phyloP scores from a whole-genome alignment of 2,329 filamentous ascomycete genomes.

The Aspergillus cejpii region DNA sequence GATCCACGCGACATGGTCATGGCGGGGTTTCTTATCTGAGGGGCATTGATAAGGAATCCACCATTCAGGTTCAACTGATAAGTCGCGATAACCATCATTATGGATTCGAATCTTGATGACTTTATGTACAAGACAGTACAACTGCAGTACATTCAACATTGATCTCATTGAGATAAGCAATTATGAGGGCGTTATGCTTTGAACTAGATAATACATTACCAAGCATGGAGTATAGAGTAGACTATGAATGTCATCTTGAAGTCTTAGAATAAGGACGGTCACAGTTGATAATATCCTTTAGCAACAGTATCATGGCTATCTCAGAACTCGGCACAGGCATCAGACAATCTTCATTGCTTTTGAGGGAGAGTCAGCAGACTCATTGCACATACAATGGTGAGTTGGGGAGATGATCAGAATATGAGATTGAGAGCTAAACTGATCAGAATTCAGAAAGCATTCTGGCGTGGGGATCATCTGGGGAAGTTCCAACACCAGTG shows the following conservation, averaged over 20 bases:
- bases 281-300: constrained; percentile 23
- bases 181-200: not conserved
- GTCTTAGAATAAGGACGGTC: no score
- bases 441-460: no score
- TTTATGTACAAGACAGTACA: no score
- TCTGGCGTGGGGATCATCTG: no score
- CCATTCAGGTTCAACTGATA: constrained; percentile 9
- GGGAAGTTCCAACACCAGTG: no score
- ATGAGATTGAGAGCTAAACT: no score
- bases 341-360: constrained; percentile 1
- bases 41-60: constrained; percentile 16
- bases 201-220: not conserved
- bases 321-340: constrained; percentile 2
- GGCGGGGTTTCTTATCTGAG: constrained; percentile 11
- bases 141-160: not conserved
- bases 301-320: constrained; percentile 21
- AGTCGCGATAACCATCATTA: constrained; percentile 10
- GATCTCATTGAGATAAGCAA: not conserved
- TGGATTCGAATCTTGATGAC: no score
- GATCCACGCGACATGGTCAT: constrained; percentile 21
- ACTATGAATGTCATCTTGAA: not conserved
- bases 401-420: no score
- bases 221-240: not conserved
- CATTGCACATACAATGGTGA: no score
- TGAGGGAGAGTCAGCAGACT: not conserved